A percentile compares a stretch with the other conserved stretches of the same genome.
These are phyloP conservation scores for Henningerozyma blattae DNA, from an alignment of 805 yeast species.

Conservation along the genomic window DNA sequence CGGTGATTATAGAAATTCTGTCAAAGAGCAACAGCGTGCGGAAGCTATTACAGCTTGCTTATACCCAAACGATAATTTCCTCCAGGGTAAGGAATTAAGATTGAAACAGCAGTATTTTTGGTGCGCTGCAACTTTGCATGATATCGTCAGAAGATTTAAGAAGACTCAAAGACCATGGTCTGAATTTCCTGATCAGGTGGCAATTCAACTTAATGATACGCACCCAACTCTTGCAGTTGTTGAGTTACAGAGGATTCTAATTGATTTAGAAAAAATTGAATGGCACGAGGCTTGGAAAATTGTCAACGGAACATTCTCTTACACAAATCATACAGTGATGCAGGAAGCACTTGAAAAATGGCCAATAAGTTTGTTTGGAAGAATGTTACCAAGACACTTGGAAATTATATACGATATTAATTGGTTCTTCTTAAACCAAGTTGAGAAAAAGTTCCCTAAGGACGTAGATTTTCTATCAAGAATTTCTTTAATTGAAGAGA, in stretches of 20 bases:
- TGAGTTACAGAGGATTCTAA: constrained; percentile 75
- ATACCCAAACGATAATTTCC: constrained; percentile 90
- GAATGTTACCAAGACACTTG: constrained; percentile 78
- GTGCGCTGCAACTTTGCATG: constrained; percentile 91
- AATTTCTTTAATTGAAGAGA: constrained; percentile 79
- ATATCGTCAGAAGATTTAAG: constrained; percentile 80
- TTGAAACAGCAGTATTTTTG: constrained; percentile 93
- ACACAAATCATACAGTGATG: constrained; percentile 93
- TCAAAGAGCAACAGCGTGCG: constrained; percentile 74
- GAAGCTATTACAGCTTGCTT: constrained; percentile 86
- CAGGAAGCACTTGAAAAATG: constrained; percentile 92
- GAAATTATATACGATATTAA: constrained; percentile 84
- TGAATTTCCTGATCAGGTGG: constrained; percentile 74
- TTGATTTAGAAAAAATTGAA: constrained; percentile 68
- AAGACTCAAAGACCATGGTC: constrained; percentile 67
- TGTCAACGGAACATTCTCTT: constrained; percentile 71
- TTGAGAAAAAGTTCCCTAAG: constrained; percentile 64
- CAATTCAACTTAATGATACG: constrained; percentile 89
- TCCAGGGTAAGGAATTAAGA: constrained; percentile 81
- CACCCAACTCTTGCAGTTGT: constrained; percentile 90
- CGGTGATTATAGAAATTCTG: constrained; percentile 83
- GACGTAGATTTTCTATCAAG: constrained; percentile 49
- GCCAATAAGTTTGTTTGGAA: constrained; percentile 76
- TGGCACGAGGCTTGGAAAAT: constrained; percentile 85
- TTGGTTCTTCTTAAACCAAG: constrained; percentile 61